Conservation (phyloP, 2,329 filamentous ascomycete genomes). For the Pseudophaeomoniella oleicola region DNA sequence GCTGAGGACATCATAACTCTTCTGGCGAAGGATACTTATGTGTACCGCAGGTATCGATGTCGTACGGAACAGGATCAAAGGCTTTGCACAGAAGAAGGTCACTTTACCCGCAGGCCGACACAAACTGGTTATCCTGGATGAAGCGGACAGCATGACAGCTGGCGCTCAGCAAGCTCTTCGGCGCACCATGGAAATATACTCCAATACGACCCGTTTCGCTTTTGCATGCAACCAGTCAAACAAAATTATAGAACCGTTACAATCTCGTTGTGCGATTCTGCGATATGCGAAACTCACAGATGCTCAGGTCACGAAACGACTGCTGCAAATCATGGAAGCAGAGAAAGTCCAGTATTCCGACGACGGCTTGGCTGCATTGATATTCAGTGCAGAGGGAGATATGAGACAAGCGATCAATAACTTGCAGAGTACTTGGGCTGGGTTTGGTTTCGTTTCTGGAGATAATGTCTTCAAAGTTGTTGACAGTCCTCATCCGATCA, state of each 20-base stretch:
- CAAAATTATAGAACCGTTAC: conserved; percentile 98
- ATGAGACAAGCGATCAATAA: conserved; percentile 99
- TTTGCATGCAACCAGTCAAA: conserved; percentile 98
- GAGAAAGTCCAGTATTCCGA: conserved; percentile 85
- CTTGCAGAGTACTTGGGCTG: conserved; percentile 79
- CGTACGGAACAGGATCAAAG: conserved; percentile 92
- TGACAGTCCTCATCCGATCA: conserved; percentile 92
- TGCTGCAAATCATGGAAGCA: conserved; percentile 84
- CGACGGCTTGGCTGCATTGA: conserved; percentile 85
- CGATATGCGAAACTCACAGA: conserved; percentile 88
- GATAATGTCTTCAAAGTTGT: conserved; percentile 98
- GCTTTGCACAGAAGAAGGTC: conserved; percentile 97
- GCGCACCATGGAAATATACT: conserved; percentile 98
- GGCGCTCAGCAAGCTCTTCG: conserved; percentile 91
- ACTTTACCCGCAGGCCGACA: conserved; percentile 81
- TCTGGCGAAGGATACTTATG: too few relatives aligned
- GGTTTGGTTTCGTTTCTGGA: conserved; percentile 91
- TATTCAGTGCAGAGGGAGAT: conserved; percentile 94
- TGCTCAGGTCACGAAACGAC: conserved; percentile 74
- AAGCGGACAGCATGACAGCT: conserved; percentile 94
- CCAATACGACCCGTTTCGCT: conserved; percentile 86
- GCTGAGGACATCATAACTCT: too few relatives aligned
- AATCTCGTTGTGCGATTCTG: conserved; percentile 90
- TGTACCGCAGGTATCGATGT: conserved; percentile 95
- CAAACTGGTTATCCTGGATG: conserved; percentile 93